Conservation (phyloP, 129 eudicot species). For the Flaveria brownii region DNA sequence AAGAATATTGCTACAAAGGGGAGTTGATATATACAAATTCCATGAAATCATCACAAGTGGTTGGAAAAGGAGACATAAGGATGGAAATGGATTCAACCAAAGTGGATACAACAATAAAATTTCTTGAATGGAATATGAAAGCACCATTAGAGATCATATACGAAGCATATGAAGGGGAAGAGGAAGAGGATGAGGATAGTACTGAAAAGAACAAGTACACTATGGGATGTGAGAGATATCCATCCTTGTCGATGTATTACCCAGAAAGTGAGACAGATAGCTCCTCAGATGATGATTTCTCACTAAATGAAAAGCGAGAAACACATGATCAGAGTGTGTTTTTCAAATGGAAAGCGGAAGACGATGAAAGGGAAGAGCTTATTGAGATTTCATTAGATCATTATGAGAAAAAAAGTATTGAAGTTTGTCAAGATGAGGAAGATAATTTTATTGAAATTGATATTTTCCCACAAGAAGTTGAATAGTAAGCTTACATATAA, state of each 20-base stretch:
- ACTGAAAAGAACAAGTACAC: conserved; percentile 25
- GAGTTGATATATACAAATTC: conserved; percentile 5
- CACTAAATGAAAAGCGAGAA: conserved; percentile 43
- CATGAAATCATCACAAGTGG: conserved; percentile 27
- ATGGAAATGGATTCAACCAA: conserved; percentile 14
- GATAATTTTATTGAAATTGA: conserved; percentile 87
- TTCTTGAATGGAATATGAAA: conserved; percentile 76
- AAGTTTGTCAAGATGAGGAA: conserved; percentile 53
- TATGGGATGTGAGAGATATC: conserved; percentile 39
- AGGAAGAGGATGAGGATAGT: conserved; percentile 31
- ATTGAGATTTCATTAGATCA: conserved; percentile 72
- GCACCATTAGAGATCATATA: conserved; percentile 89
- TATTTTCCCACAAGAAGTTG: conserved; percentile 40
- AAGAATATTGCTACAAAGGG: conserved; percentile 10
- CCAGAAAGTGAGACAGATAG: conserved; percentile 69
- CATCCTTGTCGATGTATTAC: conserved; percentile 63
- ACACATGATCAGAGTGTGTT: conserved; percentile 43
- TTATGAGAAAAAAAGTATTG: conserved; percentile 37
- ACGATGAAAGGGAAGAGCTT: conserved; percentile 61
- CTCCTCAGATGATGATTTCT: conserved; percentile 57
- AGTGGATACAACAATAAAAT: conserved; percentile 33
- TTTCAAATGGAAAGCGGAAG: conserved; percentile 55
- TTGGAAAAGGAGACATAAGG: conserved; percentile 8
- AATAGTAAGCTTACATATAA: conserved; percentile 7
- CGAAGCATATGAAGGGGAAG: conserved; percentile 78